These are phyloP conservation scores for Globisporangium viniferum DNA, from an alignment of 352 stramenopile species.

Conservation along the genomic window DNA sequence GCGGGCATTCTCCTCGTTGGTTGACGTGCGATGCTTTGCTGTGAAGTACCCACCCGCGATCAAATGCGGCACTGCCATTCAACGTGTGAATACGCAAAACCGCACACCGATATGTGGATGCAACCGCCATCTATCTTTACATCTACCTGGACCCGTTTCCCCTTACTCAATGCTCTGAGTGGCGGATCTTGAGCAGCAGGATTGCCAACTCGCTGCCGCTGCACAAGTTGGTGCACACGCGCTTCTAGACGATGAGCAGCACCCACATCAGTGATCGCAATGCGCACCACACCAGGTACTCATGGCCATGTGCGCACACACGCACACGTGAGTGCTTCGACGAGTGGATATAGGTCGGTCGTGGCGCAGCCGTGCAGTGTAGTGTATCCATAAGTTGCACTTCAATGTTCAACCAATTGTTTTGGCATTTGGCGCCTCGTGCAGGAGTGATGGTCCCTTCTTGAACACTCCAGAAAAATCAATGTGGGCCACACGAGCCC, in stretches of 20 bases:
- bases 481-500: not conserved
- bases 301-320: not conserved
- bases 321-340: not conserved
- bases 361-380: not conserved
- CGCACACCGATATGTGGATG: not conserved
- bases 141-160: not conserved
- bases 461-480: not conserved
- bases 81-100: no score
- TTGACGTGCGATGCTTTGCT: not conserved
- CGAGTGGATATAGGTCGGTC: not conserved
- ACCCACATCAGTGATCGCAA: not conserved
- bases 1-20: conserved; percentile 5
- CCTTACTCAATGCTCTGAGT: not conserved
- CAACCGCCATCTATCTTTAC: not conserved
- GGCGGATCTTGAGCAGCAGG: not conserved
- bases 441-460: not conserved
- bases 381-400: not conserved
- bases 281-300: not conserved
- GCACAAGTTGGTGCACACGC: not conserved
- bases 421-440: not conserved
- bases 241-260: not conserved
- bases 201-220: not conserved
- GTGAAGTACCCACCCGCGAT: not conserved
- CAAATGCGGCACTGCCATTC: not conserved
- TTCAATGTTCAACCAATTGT: conserved; percentile 5